A percentile compares a stretch with the other conserved stretches of the same genome.
phyloP scores from a whole-genome alignment of 305 asterid genomes.

The Solanum hybrid region DNA sequence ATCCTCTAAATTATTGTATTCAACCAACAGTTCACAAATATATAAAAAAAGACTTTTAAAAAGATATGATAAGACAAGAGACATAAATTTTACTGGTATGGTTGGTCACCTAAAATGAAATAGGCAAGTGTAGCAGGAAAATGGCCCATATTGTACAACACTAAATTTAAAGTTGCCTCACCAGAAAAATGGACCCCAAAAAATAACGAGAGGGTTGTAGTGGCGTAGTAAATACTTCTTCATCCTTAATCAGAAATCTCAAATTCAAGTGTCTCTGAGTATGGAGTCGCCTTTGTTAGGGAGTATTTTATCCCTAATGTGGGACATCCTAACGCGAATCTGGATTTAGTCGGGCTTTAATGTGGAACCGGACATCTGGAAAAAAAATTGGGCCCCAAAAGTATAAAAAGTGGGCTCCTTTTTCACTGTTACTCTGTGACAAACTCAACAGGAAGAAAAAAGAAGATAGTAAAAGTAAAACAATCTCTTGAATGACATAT shows the following conservation, averaged over 20 bases:
- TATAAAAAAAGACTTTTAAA: too few species aligned
- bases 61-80: neutral
- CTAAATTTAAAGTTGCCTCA: neutral
- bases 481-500: neutral
- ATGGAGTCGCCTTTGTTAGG: neutral
- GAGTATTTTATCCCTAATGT: too few species aligned
- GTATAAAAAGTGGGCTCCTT: neutral
- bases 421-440: neutral
- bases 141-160: neutral
- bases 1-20: neutral
- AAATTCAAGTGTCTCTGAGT: too few species aligned
- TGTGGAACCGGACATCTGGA: too few species aligned
- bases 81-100: neutral
- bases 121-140: neutral
- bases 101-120: neutral
- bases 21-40: neutral
- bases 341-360: accelerated
- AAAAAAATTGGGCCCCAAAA: neutral
- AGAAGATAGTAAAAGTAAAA: neutral
- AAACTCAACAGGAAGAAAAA: neutral
- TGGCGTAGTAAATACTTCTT: neutral
- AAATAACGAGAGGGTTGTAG: accelerated
- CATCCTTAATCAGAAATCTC: too few species aligned
- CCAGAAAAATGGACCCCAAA: neutral
- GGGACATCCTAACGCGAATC: too few species aligned